These are phyloP conservation scores for Candida gigantensis DNA, from an alignment of 1,139 yeast genomes.

Conservation along the genomic window DNA sequence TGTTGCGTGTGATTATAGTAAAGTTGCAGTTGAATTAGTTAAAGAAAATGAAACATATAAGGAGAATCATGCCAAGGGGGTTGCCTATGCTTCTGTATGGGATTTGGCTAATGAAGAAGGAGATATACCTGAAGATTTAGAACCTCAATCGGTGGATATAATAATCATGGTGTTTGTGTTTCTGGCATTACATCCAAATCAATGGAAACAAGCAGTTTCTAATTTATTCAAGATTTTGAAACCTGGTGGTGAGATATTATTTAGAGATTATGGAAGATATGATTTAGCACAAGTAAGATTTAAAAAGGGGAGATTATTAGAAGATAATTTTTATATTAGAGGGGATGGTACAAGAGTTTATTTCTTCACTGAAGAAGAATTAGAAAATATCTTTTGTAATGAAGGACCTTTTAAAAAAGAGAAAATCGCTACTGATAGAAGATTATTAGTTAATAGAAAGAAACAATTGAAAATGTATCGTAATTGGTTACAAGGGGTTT, in stretches of 20 bases:
- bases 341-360: slow-evolving; percentile 99
- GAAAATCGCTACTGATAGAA: slow-evolving; percentile 85
- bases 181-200: slow-evolving; percentile 88
- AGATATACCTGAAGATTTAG: slow-evolving; percentile 77
- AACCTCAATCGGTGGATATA: slow-evolving; percentile 80
- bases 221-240: slow-evolving; percentile 74
- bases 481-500: slow-evolving; percentile 95
- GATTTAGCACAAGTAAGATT: slow-evolving; percentile 95
- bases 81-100: slow-evolving; percentile 91
- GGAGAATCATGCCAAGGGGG: slow-evolving; percentile 43
- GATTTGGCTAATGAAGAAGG: slow-evolving; percentile 83
- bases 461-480: slow-evolving; percentile 93
- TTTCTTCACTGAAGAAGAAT: slow-evolving; percentile 92
- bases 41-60: slow-evolving; percentile 61
- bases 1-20: slow-evolving; percentile 87
- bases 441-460: slow-evolving; percentile 88
- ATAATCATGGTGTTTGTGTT: slow-evolving; percentile 93
- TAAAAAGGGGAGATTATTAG: slow-evolving; percentile 82
- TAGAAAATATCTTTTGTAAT: slow-evolving; percentile 68
- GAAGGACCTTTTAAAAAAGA: slow-evolving; percentile 62
- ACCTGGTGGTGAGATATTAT: slow-evolving; percentile 88
- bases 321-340: slow-evolving; percentile 91
- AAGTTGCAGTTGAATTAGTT: slow-evolving; percentile 87
- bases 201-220: slow-evolving; percentile 79
- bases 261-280: slow-evolving; percentile 94